Conservation (phyloP, 2,329 filamentous ascomycete genomes). For the Colletotrichum phormii region DNA sequence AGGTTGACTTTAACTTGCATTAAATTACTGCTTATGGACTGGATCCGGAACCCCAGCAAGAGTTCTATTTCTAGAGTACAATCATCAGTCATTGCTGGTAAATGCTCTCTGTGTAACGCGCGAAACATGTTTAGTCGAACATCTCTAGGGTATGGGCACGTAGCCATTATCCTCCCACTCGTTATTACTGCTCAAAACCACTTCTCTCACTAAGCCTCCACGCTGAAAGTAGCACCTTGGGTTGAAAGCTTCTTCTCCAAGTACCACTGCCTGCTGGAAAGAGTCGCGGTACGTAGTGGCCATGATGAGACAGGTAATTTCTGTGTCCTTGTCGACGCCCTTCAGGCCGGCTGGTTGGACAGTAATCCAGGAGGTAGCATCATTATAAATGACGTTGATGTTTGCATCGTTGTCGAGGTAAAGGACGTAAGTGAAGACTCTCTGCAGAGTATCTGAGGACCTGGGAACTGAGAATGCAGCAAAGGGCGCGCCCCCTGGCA, state of each 20-base stretch:
- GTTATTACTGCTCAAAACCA: not conserved
- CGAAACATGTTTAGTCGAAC: not conserved
- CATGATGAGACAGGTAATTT: slow-evolving; percentile 23
- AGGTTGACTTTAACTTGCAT: not conserved
- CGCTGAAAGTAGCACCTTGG: slow-evolving; percentile 12
- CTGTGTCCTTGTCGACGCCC: slow-evolving; percentile 9
- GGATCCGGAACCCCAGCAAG: not conserved
- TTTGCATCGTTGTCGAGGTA: not conserved
- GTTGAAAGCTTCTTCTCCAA: not conserved
- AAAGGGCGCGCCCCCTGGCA: not conserved
- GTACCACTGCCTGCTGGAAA: not conserved
- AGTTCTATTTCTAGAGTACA: not conserved
- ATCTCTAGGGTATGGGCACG: not conserved
- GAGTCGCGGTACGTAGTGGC: not conserved
- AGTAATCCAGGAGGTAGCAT: not conserved
- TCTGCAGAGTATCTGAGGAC: not conserved
- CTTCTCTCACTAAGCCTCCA: slow-evolving; percentile 2
- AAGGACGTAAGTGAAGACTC: slow-evolving; percentile 7
- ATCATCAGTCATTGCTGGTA: not conserved
- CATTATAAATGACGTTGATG: slow-evolving; percentile 11
- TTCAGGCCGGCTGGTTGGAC: not conserved
- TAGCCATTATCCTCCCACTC: not conserved
- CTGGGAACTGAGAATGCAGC: slow-evolving; percentile 17
- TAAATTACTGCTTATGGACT: not conserved
- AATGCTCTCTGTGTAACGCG: not conserved